Conservation (phyloP, 148 eudicot genomes). For the Camellia sinensis region DNA sequence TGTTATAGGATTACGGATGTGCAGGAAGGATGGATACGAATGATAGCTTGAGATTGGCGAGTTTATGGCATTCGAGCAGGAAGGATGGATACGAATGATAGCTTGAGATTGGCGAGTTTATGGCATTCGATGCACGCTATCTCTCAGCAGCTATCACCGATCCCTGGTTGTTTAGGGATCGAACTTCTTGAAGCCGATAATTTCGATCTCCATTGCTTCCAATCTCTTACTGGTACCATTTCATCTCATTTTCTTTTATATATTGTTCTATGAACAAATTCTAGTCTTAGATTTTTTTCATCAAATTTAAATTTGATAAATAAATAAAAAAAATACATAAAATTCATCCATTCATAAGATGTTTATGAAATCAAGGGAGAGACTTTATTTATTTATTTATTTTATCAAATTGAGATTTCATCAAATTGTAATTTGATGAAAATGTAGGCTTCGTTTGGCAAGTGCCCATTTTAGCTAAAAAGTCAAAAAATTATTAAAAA, state of each 20-base stretch:
- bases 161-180: constrained; percentile 66
- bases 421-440: too few relatives aligned
- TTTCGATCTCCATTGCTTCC: constrained; percentile 95
- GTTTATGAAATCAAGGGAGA: too few relatives aligned
- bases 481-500: too few relatives aligned
- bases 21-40: constrained; percentile 96
- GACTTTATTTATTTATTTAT: too few relatives aligned
- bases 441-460: too few relatives aligned
- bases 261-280: not conserved
- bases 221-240: constrained; percentile 82
- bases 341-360: too few relatives aligned
- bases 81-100: constrained; percentile 97
- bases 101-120: constrained; percentile 85
- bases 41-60: constrained; percentile 92
- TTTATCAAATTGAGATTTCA: too few relatives aligned
- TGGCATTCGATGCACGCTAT: constrained; percentile 99
- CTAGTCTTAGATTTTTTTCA: too few relatives aligned
- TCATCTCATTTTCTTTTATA: not conserved
- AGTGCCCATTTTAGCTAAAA: too few relatives aligned
- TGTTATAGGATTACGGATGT: constrained; percentile 81
- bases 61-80: constrained; percentile 98
- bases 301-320: too few relatives aligned
- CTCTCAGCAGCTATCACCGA: constrained; percentile 94
- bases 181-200: constrained; percentile 93
- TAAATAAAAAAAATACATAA: too few relatives aligned